Evolutionary conservation across 108 stramenopile species (phyloP), one percentile per base, ranked within the genome.

Genomic region (Epipyxis sp.): DNA sequence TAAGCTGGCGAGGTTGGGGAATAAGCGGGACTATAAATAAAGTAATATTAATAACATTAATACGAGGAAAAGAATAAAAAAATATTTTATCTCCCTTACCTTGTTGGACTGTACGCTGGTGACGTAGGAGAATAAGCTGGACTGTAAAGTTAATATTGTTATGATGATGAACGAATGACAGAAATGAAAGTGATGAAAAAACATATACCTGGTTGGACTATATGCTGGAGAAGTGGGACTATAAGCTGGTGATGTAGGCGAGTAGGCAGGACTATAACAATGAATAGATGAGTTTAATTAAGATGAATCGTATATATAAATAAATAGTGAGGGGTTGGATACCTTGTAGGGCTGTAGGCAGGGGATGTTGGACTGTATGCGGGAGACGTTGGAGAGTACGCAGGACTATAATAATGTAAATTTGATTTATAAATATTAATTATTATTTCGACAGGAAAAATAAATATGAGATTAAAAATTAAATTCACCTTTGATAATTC

Each of bases 1-100:
- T 94, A 95, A n/a, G 89, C 91, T 1, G 96, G 96, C 58, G 83
- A 85, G 29, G 92, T 93, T 0, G 90, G 90, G 59, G 81, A 85
- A 86, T 90, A 74, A 43, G 71, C 71, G 3, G 71, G 71, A n/a
- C n/a, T n/a, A n/a, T n/a, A n/a, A n/a, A n/a, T n/a, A n/a, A n/a
- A n/a, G n/a, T n/a, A n/a, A n/a, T n/a, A n/a, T n/a, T n/a, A n/a
- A n/a, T n/a, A n/a, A n/a, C n/a, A n/a, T n/a, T n/a, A n/a, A n/a
- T n/a, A n/a, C n/a, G n/a, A n/a, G n/a, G n/a, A n/a, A n/a, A n/a
- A n/a, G n/a, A n/a, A n/a, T n/a, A n/a, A n/a, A n/a, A n/a, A n/a
- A n/a, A n/a, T n/a, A n/a, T n/a, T n/a, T n/a, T n/a, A n/a, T n/a
- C n/a, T n/a, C n/a, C n/a, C n/a, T n/a, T n/a, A n/a, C n/a, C n/a